phyloP scores from a whole-genome alignment of 2,329 filamentous ascomycete genomes.

The Exophiala sp. region DNA sequence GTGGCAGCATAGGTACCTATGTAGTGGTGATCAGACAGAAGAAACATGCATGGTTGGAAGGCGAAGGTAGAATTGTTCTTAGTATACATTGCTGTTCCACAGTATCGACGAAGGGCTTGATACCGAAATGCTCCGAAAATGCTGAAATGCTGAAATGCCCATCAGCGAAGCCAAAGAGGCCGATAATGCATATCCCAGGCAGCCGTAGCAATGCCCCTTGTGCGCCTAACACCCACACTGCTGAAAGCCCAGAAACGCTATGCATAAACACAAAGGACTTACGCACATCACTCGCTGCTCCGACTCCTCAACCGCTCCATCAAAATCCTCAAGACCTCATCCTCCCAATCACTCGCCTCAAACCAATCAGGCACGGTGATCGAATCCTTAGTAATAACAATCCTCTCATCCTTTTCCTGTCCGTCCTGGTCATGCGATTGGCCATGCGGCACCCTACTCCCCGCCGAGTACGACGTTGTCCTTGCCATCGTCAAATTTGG shows the following conservation, averaged over 20 bases:
- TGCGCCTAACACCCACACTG: neutral
- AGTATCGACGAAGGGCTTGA: neutral
- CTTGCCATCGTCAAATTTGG: neutral
- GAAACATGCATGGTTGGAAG: no score
- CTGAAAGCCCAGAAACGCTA: neutral
- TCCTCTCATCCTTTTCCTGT: conserved; percentile 5
- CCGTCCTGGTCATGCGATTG: neutral
- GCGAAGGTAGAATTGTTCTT: no score
- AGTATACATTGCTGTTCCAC: no score
- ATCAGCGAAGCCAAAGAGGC: no score
- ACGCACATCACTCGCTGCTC: neutral
- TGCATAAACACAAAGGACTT: neutral
- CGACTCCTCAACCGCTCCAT: conserved; percentile 16
- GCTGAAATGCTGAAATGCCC: neutral
- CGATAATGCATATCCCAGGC: no score
- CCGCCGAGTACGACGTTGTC: neutral
- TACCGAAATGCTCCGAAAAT: neutral
- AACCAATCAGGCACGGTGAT: conserved; percentile 25
- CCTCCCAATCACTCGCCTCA: conserved; percentile 21
- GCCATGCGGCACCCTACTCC: neutral
- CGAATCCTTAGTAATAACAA: conserved; percentile 15
- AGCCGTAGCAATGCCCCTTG: no score
- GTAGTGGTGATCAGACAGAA: no score
- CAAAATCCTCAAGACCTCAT: conserved; percentile 22
- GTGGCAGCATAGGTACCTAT: neutral